Evolutionary conservation across 169 alveolate genomes (phyloP).

Genomic region (Prorocentrum cordatum): DNA sequence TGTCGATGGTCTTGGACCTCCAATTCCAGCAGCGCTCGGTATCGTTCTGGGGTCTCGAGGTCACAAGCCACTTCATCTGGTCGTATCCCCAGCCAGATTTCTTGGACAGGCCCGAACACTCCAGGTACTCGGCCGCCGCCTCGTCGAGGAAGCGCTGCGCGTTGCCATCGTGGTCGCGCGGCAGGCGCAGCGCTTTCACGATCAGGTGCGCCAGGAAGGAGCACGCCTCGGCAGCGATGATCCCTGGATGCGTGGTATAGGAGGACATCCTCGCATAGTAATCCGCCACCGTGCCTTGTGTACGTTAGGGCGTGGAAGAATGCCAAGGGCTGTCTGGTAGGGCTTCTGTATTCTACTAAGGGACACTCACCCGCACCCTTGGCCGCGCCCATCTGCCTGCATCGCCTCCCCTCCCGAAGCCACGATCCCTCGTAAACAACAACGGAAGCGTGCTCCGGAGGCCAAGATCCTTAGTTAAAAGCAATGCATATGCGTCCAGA

Average conservation of each 20-base stretch:
- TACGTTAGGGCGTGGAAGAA: too few relatives aligned
- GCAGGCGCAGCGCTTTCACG: constrained; percentile 6
- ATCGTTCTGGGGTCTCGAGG: constrained; percentile 7
- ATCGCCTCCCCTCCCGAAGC: too few relatives aligned
- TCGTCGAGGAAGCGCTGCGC: background rate
- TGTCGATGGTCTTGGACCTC: background rate
- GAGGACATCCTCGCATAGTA: constrained; percentile 4
- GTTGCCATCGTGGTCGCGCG: background rate
- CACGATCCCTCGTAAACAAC: too few relatives aligned
- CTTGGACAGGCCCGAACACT: constrained; percentile 1
- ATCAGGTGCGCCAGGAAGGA: constrained; percentile 33
- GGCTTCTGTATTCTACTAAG: too few relatives aligned
- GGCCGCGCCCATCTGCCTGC: too few relatives aligned
- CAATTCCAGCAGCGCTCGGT: constrained; percentile 63
- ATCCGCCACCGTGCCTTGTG: too few relatives aligned
- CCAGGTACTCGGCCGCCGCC: constrained; percentile 11
- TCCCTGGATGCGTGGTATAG: constrained; percentile 48
- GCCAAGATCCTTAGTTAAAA: too few relatives aligned
- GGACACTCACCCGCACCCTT: too few relatives aligned
- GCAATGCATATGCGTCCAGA: too few relatives aligned
- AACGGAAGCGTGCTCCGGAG: too few relatives aligned
- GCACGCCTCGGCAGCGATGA: constrained; percentile 59
- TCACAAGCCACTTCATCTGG: constrained; percentile 49
- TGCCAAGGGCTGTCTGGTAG: too few relatives aligned
- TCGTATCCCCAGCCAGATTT: constrained; percentile 39